Base-by-base conservation (phyloP, 805 yeast genomes). In the Barnettozyma californica region DNA sequence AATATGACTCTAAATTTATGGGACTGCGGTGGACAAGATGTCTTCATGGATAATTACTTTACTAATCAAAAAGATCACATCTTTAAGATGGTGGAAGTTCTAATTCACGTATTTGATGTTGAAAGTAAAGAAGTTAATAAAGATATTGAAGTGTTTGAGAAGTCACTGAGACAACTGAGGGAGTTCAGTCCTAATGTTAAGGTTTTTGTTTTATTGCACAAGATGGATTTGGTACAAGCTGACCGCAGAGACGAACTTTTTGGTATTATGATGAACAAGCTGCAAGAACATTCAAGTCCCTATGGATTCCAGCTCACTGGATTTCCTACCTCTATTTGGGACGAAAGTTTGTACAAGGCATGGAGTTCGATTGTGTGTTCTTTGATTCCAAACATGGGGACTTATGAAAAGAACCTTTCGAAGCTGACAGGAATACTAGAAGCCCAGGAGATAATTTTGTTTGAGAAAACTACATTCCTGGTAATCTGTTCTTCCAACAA, bases 21-120 rank as follows among this genome's bases (percentile, higher is more conserved):
- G 98, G 99, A 94, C 66, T 94, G 99, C 68, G 99, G 98, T 60
- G 96, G 96, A 3, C 99, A 94, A 64, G 97, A 94, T 65, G 89
- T 86, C 2, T 94, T 91, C 57, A 91, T 94, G 88, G 97, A 92
- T 61, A 90, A 88, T 65, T 94, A 94, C 64, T 83, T 88, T 61
- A 80, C 91, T 4, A 83, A 87, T 47, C 95, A 89, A 54, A 81
- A 88, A 51, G 96, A 87, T 63, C 96, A 91, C 61, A 90, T 92
- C 41, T 92, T 92, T 71, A 86, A 89, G 60, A 88, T 89, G 85
- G 96, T 91, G 20, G 97, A 94, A 62, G 97, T 95, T 11, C 74
- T 94, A 34, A 92, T 94, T 51, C 95, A 91, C 67, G 98, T 94
- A 14, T 94, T 94, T 66, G 99, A 94, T 57, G 97, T 94, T 33